Conservation (phyloP, 495 filamentous ascomycete species). For the Ascodesmis nigricans region DNA sequence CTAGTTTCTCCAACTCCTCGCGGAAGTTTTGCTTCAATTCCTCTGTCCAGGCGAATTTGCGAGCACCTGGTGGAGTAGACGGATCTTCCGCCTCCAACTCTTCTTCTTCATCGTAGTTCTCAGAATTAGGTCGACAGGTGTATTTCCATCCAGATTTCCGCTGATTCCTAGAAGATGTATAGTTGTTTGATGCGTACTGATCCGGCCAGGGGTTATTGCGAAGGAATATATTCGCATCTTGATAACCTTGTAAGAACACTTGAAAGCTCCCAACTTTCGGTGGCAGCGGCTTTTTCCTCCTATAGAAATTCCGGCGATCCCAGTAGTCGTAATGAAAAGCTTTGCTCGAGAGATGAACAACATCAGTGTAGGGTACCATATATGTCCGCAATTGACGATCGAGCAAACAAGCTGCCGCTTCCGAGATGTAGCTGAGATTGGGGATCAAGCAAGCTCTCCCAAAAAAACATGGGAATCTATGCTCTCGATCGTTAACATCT, state of each 20-base stretch:
- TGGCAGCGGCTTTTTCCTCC: conserved; percentile 70
- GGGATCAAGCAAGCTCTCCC: conserved; percentile 86
- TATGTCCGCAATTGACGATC: conserved; percentile 77
- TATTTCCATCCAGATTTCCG: conserved; percentile 68
- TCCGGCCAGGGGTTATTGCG: conserved; percentile 97
- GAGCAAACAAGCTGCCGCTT: conserved; percentile 88
- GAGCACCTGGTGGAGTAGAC: conserved; percentile 29
- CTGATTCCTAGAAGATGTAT: conserved; percentile 44
- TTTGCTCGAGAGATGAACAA: conserved; percentile 83
- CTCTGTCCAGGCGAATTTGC: conserved; percentile 67
- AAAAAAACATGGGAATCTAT: conserved; percentile 77
- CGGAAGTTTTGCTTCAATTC: conserved; percentile 72
- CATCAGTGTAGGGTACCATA: conserved; percentile 86
- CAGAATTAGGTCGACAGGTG: conserved; percentile 53
- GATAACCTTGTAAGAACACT: conserved; percentile 87
- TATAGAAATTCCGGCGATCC: conserved; percentile 72
- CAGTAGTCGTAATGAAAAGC: conserved; percentile 97
- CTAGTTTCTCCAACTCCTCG: conserved; percentile 89
- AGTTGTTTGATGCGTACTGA: conserved; percentile 55
- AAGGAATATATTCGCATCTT: conserved; percentile 88
- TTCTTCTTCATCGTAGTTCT: conserved; percentile 50
- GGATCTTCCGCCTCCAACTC: conserved; percentile 31
- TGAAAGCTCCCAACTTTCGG: conserved; percentile 91
- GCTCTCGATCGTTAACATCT: neutral
- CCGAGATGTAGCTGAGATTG: conserved; percentile 96